These are phyloP conservation scores for Colletotrichum sp. DNA, from an alignment of 2,329 filamentous ascomycete species.

Conservation along the genomic window DNA sequence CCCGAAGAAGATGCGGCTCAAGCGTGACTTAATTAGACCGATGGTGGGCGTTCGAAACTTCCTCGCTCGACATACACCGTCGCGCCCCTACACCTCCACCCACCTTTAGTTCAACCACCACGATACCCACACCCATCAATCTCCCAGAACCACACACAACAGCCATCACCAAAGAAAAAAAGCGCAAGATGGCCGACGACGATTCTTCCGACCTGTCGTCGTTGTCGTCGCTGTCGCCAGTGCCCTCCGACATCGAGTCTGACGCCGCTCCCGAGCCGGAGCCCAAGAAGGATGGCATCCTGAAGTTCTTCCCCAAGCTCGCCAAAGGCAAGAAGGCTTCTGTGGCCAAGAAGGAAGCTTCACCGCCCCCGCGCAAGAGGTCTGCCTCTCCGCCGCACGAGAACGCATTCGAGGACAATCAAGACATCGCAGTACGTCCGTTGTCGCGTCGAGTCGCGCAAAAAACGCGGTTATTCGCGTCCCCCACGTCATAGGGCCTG, in stretches of 20 bases:
- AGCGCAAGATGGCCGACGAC: slow-evolving; percentile 62
- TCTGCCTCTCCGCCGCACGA: slow-evolving; percentile 90
- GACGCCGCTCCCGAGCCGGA: slow-evolving; percentile 59
- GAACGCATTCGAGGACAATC: slow-evolving; percentile 87
- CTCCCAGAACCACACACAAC: not conserved
- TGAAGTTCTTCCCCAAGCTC: slow-evolving; percentile 71
- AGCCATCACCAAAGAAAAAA: not conserved
- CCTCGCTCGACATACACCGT: slow-evolving; percentile 11
- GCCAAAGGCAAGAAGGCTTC: slow-evolving; percentile 46
- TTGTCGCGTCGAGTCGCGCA: slow-evolving; percentile 41
- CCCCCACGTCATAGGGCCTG: slow-evolving; percentile 31
- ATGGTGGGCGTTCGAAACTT: slow-evolving; percentile 21
- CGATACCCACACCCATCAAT: slow-evolving; percentile 26
- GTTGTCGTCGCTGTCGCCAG: slow-evolving; percentile 52
- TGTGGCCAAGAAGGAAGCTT: slow-evolving; percentile 58
- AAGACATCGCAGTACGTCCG: slow-evolving; percentile 85
- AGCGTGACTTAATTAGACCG: slow-evolving; percentile 20
- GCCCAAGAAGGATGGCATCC: slow-evolving; percentile 59
- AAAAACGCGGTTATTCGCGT: slow-evolving; percentile 62
- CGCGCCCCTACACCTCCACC: slow-evolving; percentile 21
- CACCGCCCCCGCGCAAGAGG: slow-evolving; percentile 76
- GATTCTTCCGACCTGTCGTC: slow-evolving; percentile 70
- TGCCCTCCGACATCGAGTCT: slow-evolving; percentile 51
- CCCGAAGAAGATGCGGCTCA: slow-evolving; percentile 23
- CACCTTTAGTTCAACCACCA: slow-evolving; percentile 28